phyloP scores from a whole-genome alignment of 1,284 basidiomycete genomes.

The Flammula alnicola region DNA sequence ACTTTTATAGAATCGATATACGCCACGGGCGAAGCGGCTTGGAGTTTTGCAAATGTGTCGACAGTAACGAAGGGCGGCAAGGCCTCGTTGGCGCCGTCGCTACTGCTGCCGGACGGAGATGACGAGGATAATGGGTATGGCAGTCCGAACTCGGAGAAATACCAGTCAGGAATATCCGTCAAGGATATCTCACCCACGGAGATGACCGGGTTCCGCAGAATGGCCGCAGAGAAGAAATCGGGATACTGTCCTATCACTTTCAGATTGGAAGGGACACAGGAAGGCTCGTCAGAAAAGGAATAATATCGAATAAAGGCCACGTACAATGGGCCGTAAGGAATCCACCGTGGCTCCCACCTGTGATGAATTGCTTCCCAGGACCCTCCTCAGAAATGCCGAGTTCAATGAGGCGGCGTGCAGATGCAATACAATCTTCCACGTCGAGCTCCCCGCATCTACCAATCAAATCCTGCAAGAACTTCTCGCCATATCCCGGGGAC shows the following conservation, averaged over 20 bases:
- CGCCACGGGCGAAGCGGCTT: constrained; percentile 60
- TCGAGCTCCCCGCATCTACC: constrained; percentile 71
- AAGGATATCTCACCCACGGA: constrained; percentile 56
- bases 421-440: constrained; percentile 65
- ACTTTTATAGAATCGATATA: constrained; percentile 54
- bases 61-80: constrained; percentile 42
- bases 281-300: too few relatives aligned
- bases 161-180: constrained; percentile 79
- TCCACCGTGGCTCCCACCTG: constrained; percentile 78
- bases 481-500: constrained; percentile 63
- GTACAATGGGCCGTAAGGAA: constrained; percentile 66
- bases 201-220: constrained; percentile 74
- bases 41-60: constrained; percentile 48
- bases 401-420: constrained; percentile 53
- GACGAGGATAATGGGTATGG: constrained; percentile 44
- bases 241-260: constrained; percentile 74
- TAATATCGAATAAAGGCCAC: constrained; percentile 26
- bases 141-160: constrained; percentile 61
- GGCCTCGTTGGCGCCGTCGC: not conserved
- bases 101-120: not conserved
- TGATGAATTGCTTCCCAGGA: constrained; percentile 55
- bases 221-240: constrained; percentile 61
- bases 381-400: constrained; percentile 51
- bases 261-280: too few relatives aligned
- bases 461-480: constrained; percentile 41